A percentile compares a stretch with the other conserved stretches of the same genome.
Conservation (phyloP, 768 basidiomycete species). For the Psilocybe subaeruginosa region DNA sequence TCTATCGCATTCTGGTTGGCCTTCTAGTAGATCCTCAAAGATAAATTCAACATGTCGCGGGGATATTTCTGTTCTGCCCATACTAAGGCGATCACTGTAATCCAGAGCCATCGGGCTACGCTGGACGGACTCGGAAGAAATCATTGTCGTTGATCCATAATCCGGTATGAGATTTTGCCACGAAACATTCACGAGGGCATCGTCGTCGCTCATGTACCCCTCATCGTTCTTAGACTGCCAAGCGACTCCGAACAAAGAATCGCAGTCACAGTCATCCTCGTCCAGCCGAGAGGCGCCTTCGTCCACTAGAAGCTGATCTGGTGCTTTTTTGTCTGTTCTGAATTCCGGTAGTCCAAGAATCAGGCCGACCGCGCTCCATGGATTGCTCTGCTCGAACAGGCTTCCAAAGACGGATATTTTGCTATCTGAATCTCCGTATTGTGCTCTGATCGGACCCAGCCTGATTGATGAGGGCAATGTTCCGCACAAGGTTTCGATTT, state of each 20-base stretch:
- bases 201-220: conserved; percentile 5
- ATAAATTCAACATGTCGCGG: no score
- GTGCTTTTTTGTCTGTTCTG: neutral
- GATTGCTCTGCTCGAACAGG: conserved; percentile 44
- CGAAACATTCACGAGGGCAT: neutral
- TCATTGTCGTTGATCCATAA: neutral
- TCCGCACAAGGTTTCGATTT: neutral
- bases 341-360: conserved; percentile 36
- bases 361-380: conserved; percentile 46
- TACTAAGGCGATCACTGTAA: no score
- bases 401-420: conserved; percentile 25
- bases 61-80: no score
- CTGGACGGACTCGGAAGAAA: neutral
- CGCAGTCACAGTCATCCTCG: neutral
- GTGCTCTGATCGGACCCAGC: conserved; percentile 2
- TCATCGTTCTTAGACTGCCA: neutral
- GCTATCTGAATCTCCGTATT: neutral
- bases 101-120: neutral
- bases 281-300: neutral
- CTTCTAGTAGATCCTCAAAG: neutral
- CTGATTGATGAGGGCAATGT: conserved; percentile 13
- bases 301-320: neutral
- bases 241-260: neutral
- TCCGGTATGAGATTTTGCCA: neutral
- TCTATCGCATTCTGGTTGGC: neutral